These are phyloP conservation scores for Tympanopsis confertula DNA, from an alignment of 2,329 filamentous ascomycete species.

Conservation along the genomic window DNA sequence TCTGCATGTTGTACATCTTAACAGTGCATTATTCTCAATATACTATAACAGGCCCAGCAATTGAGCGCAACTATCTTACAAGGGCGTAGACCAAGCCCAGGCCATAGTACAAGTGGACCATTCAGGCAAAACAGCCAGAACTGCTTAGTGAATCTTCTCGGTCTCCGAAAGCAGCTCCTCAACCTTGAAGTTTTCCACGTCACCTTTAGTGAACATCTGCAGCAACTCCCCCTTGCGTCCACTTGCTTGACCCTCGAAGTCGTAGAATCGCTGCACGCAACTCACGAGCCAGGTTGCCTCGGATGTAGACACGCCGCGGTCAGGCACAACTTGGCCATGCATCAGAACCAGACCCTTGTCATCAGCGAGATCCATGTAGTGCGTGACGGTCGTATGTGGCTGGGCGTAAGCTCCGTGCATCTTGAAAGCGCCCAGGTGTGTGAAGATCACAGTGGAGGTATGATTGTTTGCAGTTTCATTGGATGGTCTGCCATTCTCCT, in stretches of 20 bases:
- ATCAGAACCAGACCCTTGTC: conserved; percentile 74
- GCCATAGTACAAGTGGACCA: too few relatives aligned
- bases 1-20: too few relatives aligned
- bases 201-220: conserved; percentile 71
- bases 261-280: conserved; percentile 91
- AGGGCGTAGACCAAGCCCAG: too few relatives aligned
- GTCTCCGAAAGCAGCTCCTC: conserved; percentile 81
- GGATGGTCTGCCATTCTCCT: neutral
- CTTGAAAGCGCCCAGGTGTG: conserved; percentile 87
- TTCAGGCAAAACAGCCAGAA: too few relatives aligned
- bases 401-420: conserved; percentile 76
- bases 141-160: conserved; percentile 54
- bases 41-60: too few relatives aligned
- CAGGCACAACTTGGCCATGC: conserved; percentile 69
- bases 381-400: conserved; percentile 87
- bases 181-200: conserved; percentile 61
- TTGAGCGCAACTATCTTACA: too few relatives aligned
- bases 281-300: conserved; percentile 85
- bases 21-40: too few relatives aligned
- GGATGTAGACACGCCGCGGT: conserved; percentile 63
- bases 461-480: conserved; percentile 23
- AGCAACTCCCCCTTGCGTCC: conserved; percentile 44
- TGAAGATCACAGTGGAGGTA: conserved; percentile 76
- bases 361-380: conserved; percentile 70
- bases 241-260: conserved; percentile 39